A percentile compares a stretch with the other conserved stretches of the same genome.
Evolutionary conservation across 176 grass and related monocot genomes (phyloP).

Genomic region (Oryza longistaminata): DNA sequence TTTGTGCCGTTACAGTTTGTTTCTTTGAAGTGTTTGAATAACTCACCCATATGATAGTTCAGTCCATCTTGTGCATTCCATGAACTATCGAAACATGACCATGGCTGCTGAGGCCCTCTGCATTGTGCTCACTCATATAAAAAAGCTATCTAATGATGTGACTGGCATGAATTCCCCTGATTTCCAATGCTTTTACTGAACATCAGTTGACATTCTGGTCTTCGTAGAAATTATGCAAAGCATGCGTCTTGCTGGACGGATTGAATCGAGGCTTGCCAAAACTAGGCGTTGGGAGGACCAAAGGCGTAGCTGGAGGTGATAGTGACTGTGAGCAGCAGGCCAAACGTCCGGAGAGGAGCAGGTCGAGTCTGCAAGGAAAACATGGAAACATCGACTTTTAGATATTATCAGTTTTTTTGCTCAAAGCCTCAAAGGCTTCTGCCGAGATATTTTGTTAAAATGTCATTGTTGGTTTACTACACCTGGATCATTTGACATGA

Average conservation of each 20-base stretch:
- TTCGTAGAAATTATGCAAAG: constrained; percentile 84
- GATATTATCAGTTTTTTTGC: neutral
- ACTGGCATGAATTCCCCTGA: neutral
- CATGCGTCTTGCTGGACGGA: constrained; percentile 76
- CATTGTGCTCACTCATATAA: neutral
- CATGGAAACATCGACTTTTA: constrained; percentile 69
- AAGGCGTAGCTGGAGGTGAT: constrained; percentile 29
- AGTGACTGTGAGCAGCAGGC: constrained; percentile 24
- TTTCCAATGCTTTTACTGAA: neutral
- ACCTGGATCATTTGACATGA: neutral
- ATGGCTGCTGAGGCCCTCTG: neutral
- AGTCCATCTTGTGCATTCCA: neutral
- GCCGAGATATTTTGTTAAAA: no score
- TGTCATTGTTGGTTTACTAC: neutral
- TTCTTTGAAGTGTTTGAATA: neutral
- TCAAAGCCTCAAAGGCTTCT: no score
- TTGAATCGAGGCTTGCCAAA: constrained; percentile 87
- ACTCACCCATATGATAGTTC: neutral
- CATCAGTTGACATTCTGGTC: constrained; percentile 10
- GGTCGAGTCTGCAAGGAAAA: constrained; percentile 59
- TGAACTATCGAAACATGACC: neutral
- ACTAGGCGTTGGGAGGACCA: constrained; percentile 78
- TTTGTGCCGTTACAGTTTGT: neutral
- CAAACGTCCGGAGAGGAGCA: constrained; percentile 35
- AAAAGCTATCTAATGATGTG: neutral